Percentiles rank a stretch among this genome's conserved stretches.
phyloP scores from a whole-genome alignment of 441 rosid species.

The Aleurites moluccanus region DNA sequence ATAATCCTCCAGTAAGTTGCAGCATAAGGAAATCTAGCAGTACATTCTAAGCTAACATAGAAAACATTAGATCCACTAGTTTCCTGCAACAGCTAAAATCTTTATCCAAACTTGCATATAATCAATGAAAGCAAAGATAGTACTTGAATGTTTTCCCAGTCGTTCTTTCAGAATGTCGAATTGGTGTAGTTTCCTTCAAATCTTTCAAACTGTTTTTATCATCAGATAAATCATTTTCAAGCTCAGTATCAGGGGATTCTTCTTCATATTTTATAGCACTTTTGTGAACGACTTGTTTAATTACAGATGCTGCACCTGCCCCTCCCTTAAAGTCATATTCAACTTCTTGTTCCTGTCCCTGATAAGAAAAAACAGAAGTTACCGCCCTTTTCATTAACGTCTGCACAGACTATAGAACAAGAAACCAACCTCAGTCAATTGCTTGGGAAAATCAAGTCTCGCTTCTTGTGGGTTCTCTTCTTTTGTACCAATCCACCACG shows the following conservation, averaged over 20 bases:
- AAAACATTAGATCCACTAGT: background rate
- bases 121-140: conserved; percentile 22
- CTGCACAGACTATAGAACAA: background rate
- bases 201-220: conserved; percentile 36
- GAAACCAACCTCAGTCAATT: conserved; percentile 59
- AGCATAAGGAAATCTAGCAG: background rate
- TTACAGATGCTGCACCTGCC: conserved; percentile 56
- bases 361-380: conserved; percentile 9
- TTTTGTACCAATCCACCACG: conserved; percentile 93
- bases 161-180: conserved; percentile 67
- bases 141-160: conserved; percentile 79
- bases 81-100: conserved; percentile 9
- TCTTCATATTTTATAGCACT: conserved; percentile 43
- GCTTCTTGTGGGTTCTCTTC: conserved; percentile 88
- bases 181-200: conserved; percentile 58
- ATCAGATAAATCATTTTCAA: conserved; percentile 51
- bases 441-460: conserved; percentile 75
- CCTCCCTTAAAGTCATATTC: conserved; percentile 76
- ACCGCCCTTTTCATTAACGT: background rate
- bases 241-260: conserved; percentile 49
- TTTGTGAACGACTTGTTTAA: conserved; percentile 34
- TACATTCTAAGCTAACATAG: background rate
- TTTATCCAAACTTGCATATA: conserved; percentile 6
- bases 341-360: conserved; percentile 44
- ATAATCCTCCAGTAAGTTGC: background rate